phyloP scores from a whole-genome alignment of 192 early-diverging fungal genomes.

The Coemansia sp. region DNA sequence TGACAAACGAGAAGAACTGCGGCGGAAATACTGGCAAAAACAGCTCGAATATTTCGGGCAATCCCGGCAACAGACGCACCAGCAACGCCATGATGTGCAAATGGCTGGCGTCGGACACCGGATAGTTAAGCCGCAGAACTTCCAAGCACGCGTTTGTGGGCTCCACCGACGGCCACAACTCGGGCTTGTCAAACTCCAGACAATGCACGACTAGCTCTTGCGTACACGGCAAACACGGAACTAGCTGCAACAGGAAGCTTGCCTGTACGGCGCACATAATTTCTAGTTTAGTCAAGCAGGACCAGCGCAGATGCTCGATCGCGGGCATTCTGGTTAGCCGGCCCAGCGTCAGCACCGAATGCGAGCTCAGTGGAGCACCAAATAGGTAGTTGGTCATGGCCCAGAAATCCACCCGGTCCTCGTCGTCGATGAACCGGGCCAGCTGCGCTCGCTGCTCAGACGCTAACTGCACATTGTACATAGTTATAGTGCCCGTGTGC shows the following conservation, averaged over 20 bases:
- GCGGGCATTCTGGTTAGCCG: neutral
- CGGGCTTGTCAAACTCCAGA: neutral
- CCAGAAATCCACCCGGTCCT: neutral
- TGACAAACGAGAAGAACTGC: conserved; percentile 3
- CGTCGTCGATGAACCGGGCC: neutral
- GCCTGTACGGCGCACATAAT: neutral
- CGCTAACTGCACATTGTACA: neutral
- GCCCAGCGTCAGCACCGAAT: neutral
- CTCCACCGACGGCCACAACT: neutral
- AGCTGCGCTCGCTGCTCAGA: neutral
- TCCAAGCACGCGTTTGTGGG: neutral
- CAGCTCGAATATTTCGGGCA: conserved; percentile 4
- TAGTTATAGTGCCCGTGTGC: neutral
- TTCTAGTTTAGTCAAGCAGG: neutral
- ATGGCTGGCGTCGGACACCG: neutral
- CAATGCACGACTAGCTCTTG: conserved; percentile 3
- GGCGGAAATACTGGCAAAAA: conserved; percentile 1
- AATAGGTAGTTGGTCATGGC: conserved; percentile 3
- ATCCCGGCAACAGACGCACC: neutral
- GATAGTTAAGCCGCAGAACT: neutral
- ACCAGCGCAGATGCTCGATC: neutral
- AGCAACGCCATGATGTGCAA: neutral
- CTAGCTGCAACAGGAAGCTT: neutral
- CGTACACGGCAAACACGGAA: neutral
- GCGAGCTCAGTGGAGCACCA: neutral